phyloP scores from a whole-genome alignment of 2,329 filamentous ascomycete genomes.

The Fusarium burgessii region DNA sequence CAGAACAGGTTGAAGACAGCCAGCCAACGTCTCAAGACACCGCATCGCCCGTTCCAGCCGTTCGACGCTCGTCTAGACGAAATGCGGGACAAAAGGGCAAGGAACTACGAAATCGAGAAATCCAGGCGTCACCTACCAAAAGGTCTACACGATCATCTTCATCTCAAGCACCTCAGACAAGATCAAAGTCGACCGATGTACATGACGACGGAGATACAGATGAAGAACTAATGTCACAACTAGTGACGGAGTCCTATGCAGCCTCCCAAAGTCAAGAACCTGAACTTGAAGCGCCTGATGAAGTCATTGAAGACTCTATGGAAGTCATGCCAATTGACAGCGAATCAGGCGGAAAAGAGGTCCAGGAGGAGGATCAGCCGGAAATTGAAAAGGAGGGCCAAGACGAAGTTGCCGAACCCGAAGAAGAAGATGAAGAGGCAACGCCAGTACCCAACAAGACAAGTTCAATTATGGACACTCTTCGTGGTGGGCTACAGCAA shows the following conservation, averaged over 20 bases:
- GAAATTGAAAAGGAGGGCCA: slow-evolving; percentile 2
- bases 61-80: slow-evolving; percentile 44
- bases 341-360: neutral
- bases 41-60: slow-evolving; percentile 31
- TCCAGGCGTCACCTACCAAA: slow-evolving; percentile 26
- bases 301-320: slow-evolving; percentile 42
- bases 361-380: neutral
- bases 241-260: slow-evolving; percentile 56
- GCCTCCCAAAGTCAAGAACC: slow-evolving; percentile 51
- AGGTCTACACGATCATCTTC: slow-evolving; percentile 6
- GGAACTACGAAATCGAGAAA: slow-evolving; percentile 16
- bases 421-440: slow-evolving; percentile 9
- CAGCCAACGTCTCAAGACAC: slow-evolving; percentile 37
- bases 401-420: slow-evolving; percentile 5
- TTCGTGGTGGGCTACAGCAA: slow-evolving; percentile 62
- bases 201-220: slow-evolving; percentile 53
- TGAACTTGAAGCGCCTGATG: slow-evolving; percentile 17
- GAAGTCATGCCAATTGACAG: slow-evolving; percentile 23
- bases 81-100: slow-evolving; percentile 37
- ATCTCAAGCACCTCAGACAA: slow-evolving; percentile 8
- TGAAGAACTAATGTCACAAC: slow-evolving; percentile 57
- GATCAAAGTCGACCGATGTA: slow-evolving; percentile 6
- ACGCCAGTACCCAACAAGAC: slow-evolving; percentile 24
- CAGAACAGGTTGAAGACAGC: slow-evolving; percentile 32
- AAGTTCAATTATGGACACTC: slow-evolving; percentile 48